Base-by-base conservation (phyloP, 305 asterid genomes). In the Fraxinus paxiana region DNA sequence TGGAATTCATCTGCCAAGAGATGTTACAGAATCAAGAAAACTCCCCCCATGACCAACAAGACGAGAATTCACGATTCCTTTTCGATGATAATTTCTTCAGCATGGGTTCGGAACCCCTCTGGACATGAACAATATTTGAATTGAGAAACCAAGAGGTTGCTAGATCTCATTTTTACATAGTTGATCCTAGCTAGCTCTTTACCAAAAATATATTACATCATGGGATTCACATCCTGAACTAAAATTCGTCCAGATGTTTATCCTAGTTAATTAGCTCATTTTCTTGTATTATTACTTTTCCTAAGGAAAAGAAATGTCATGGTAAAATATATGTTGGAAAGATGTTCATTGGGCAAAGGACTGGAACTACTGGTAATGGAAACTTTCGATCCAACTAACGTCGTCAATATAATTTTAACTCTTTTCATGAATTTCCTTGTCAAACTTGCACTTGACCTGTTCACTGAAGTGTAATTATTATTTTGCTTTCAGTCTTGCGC, bases 51-150 rank as follows among this genome's bases (percentile, higher is more conserved):
- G 30, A 46, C 9, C 17, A 30, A 15, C 24, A 20, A 28, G 41
- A 82, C 9, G 86, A 86, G 38, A 82, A 20, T 22, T 69, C 90
- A 15, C 18, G 41, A 37, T 84, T 89, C 74, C 86, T 89, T 75
- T 86, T 88, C 61, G 94, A 93, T 37, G 97, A 93, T 79, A 81
- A 51, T 78, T 61, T 82, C 75, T 20, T 88, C 34, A 90, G 91
- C 24, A 89, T 84, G 83, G 83, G 92, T 2, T 8, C 13, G 46
- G 46, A 38, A 38, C 15, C 48, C 48, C 48, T 38, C 48, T 38
- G 48, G 48, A 38, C 48, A 2, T 9, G 48, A 38, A 9, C 15
- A 38, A 38, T 38, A 38, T 38, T 38, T 38, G 48, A 38, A 9
- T 15, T 38, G 48, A 38, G 48, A 38, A 1, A 38, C 48, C 0